A percentile compares a stretch with the other conserved stretches of the same genome.
These are phyloP conservation scores for Meira miltonrushii DNA, from an alignment of 1,284 basidiomycete genomes.

Conservation along the genomic window DNA sequence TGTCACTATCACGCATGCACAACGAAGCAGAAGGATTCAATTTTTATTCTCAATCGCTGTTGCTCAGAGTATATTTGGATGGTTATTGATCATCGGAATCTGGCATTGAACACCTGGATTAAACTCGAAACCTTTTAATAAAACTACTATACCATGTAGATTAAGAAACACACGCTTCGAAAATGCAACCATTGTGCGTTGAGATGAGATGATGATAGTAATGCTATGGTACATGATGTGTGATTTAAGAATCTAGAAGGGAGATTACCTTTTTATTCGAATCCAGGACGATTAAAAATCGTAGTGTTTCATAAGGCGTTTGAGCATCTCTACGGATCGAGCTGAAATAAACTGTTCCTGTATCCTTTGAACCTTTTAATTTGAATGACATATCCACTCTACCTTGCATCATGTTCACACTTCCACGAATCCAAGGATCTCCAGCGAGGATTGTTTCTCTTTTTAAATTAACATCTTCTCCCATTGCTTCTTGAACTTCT, in stretches of 20 bases:
- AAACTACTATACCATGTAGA: no score
- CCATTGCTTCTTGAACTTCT: not conserved
- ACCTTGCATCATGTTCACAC: constrained; percentile 11
- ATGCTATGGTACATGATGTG: not conserved
- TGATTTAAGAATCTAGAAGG: constrained; percentile 1
- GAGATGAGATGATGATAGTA: not conserved
- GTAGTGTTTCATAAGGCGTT: constrained; percentile 7
- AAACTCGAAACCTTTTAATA: not conserved
- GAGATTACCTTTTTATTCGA: constrained; percentile 3
- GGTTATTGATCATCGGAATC: constrained; percentile 44
- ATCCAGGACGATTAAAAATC: constrained; percentile 8
- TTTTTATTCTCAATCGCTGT: constrained; percentile 71
- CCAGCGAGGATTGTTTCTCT: not conserved
- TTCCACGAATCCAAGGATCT: constrained; percentile 10
- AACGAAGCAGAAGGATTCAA: constrained; percentile 74
- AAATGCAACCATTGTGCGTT: no score
- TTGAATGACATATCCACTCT: constrained; percentile 7
- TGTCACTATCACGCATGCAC: constrained; percentile 70
- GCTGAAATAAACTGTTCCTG: constrained; percentile 9
- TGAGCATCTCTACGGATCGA: constrained; percentile 6
- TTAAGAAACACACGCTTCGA: not conserved
- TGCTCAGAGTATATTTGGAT: constrained; percentile 61
- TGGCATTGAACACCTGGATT: constrained; percentile 11
- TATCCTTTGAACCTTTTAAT: not conserved
- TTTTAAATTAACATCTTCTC: not conserved